Conservation (phyloP, 768 basidiomycete species). For the Sistotremastrum niveocremeum region DNA sequence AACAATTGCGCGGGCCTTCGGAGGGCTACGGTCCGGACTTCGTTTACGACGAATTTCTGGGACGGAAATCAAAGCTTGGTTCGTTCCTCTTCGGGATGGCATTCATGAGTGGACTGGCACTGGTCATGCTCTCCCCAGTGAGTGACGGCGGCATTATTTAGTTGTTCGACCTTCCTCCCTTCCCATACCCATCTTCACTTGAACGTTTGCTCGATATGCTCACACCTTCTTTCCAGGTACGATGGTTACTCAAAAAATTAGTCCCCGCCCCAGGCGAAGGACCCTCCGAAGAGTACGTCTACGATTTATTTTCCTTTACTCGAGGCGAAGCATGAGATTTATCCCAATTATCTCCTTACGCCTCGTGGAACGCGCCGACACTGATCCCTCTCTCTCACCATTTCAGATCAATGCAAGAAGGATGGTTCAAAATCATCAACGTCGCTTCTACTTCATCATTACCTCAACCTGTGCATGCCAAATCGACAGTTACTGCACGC, state of each 20-base stretch:
- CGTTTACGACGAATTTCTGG: conserved; percentile 58
- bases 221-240: conserved; percentile 24
- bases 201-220: not conserved
- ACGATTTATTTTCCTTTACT: not conserved
- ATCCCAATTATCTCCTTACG: too few relatives aligned
- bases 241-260: conserved; percentile 40
- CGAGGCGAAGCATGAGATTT: not conserved
- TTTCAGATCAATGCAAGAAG: conserved; percentile 41
- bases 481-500: conserved; percentile 46
- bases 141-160: conserved; percentile 3
- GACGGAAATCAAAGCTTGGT: conserved; percentile 4
- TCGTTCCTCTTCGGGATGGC: not conserved
- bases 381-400: not conserved
- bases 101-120: not conserved
- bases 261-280: conserved; percentile 45
- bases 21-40: conserved; percentile 55
- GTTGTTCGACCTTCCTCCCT: not conserved
- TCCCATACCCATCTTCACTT: not conserved
- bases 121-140: conserved; percentile 16
- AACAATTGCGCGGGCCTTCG: conserved; percentile 16
- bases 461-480: conserved; percentile 35
- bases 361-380: too few relatives aligned
- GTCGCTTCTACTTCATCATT: conserved; percentile 41
- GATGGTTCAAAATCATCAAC: conserved; percentile 52
- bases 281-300: conserved; percentile 48